Evolutionary conservation across 2,329 filamentous ascomycete genomes (phyloP), one percentile per base, ranked within the genome.

Genomic region (Coniochaeta prunicola): DNA sequence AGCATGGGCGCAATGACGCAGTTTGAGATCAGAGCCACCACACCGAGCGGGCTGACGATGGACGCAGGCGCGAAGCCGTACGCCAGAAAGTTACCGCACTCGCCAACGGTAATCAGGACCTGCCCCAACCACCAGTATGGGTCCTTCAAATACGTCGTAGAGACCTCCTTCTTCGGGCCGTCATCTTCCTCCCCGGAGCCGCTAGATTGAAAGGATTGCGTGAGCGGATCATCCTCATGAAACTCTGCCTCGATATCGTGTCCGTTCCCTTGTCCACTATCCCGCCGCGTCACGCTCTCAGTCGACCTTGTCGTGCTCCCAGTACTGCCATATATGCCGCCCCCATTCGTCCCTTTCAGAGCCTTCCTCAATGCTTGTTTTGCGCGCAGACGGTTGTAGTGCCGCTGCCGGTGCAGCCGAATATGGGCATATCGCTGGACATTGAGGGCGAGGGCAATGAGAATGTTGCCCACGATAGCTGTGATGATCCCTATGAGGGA

Each of bases 41-140:
- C 94, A 10, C 94, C 94, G 6, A 99, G 80, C 0, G 94, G 94
- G 34, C 92, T 97, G 45, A 99, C 94, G 67, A 99, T 97, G 15
- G 94, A 97, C 8, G 94, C 94, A 3, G 94, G 94, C 31, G 94
- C 94, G 71, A 99, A 99, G 26, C 94, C 94, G 69, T 99, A 99
- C 0, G 94, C 94, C 63, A 99, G 77, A 69, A 99, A 99, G 72
- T 99, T 99, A 57, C 94, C 94, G 69, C 90, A 88, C 76, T 99
- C 94, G 59, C 94, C 94, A 26, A 96, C 77, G 0, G 88, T 91
- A 84, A 99, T 99, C 60, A 99, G 80, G 17, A 96, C 82, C 64
- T 97, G 93, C 21, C 94, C 94, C 33, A 87, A 76, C 94, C 94
- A 99, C 94, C 94, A 99, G 70, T 94, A 97, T 1, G 92, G 91